Evolutionary conservation across 1,139 yeast species (phyloP), one percentile per base, ranked within the genome.

Genomic region (Arxiozyma slooffiae): DNA sequence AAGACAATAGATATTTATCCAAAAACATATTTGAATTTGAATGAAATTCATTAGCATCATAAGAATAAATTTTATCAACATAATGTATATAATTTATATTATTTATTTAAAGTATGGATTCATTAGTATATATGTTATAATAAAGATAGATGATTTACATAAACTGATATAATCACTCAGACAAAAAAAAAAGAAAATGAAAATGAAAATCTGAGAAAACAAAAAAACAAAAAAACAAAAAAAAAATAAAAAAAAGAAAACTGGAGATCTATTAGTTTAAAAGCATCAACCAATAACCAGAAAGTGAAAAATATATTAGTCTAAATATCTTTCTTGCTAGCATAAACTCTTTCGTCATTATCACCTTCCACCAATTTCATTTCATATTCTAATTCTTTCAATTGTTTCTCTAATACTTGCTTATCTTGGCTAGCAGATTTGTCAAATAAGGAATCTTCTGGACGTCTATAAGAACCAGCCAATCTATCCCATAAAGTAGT

Each of bases 401-500:
- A 75, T 71, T 92, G 97, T 57, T 78, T 75, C 48, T 75, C 78
- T 94, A 95, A 85, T 42, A 82, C 75, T 56, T 73, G 71, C 61
- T 75, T 71, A 55, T 81, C 82, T 66, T 74, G 76, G 66, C 79
- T 79, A 55, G 73, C 69, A 36, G 77, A 71, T 64, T 78, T 82
- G 61, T 81, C 87, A 67, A 89, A 94, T 60, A 90, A 75, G 57
- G 87, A 85, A 63, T 77, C 80, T 65, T 92, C 97, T 6, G 98
- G 98, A 60, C 81, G 79, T 71, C 97, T 84, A 72, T 92, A 90
- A 40, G 96, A 82, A 44, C 89, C 85, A 51, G 98, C 97, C 51
- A 92, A 72, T 71, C 98, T 82, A 68, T 92, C 98, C 97, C 97
- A 92, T 58, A 92, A 74, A 7, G 98, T 92, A 49, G 97, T 90